Evolutionary conservation across 1,284 basidiomycete species (phyloP).

Genomic region (Naganishia sp.): DNA sequence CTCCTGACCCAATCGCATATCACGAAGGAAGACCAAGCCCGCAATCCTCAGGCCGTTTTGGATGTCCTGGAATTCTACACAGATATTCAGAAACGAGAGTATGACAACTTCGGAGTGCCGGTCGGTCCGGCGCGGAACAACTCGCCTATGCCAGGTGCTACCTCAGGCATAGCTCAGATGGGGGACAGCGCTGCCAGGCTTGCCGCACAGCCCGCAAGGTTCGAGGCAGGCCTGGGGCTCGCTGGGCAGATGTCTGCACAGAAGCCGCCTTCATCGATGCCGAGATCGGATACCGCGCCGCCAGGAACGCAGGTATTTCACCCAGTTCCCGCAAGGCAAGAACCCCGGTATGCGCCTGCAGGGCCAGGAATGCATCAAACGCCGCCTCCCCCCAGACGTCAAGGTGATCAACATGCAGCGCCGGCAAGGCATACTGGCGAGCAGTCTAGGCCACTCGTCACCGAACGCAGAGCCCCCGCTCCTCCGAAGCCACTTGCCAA

Average conservation of each 20-base stretch:
- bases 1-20: slow-evolving; percentile 94
- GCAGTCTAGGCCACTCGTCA: slow-evolving; percentile 38
- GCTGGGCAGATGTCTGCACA: slow-evolving; percentile 58
- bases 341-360: slow-evolving; percentile 21
- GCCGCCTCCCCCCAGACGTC: not conserved
- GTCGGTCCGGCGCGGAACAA: slow-evolving; percentile 4
- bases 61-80: slow-evolving; percentile 99
- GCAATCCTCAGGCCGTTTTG: slow-evolving; percentile 93
- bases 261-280: slow-evolving; percentile 12
- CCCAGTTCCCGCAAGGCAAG: slow-evolving; percentile 29
- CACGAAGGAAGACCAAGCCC: slow-evolving; percentile 94
- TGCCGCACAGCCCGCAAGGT: slow-evolving; percentile 61
- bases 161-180: slow-evolving; percentile 16
- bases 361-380: slow-evolving; percentile 2
- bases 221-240: slow-evolving; percentile 81
- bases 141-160: slow-evolving; percentile 15
- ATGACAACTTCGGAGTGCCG: slow-evolving; percentile 55
- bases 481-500: slow-evolving; percentile 56
- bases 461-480: slow-evolving; percentile 50
- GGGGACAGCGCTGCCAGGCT: slow-evolving; percentile 26
- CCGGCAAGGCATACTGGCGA: slow-evolving; percentile 12
- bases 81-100: slow-evolving; percentile 87
- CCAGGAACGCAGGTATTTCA: slow-evolving; percentile 33
- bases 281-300: slow-evolving; percentile 33
- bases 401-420: slow-evolving; percentile 9